Evolutionary conservation across 495 filamentous ascomycete genomes (phyloP).

Genomic region (Penicillium angulare): DNA sequence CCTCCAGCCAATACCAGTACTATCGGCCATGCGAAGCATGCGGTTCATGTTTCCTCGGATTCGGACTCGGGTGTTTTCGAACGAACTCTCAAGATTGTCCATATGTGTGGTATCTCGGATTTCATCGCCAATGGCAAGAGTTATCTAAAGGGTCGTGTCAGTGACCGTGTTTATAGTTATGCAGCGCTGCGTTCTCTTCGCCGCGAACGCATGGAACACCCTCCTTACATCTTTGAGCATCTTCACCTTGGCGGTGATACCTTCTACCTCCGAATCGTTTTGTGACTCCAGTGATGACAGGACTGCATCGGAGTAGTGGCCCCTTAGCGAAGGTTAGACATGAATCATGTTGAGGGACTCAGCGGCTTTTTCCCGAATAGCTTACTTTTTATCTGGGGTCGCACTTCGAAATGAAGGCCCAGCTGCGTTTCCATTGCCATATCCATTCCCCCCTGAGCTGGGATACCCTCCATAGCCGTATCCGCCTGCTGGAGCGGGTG

Average conservation of each 20-base stretch:
- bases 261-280: slow-evolving; percentile 88
- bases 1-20: slow-evolving; percentile 90
- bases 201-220: background rate
- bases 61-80: slow-evolving; percentile 77
- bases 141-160: slow-evolving; percentile 58
- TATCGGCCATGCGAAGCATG: slow-evolving; percentile 94
- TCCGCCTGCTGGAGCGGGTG: slow-evolving; percentile 49
- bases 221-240: slow-evolving; percentile 84
- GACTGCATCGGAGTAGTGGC: slow-evolving; percentile 91
- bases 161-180: background rate
- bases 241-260: slow-evolving; percentile 85
- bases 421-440: slow-evolving; percentile 30
- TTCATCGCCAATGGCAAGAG: slow-evolving; percentile 88
- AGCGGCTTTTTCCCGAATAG: too few relatives aligned
- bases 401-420: slow-evolving; percentile 56
- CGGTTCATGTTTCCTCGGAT: slow-evolving; percentile 91
- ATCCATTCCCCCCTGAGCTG: slow-evolving; percentile 42
- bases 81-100: slow-evolving; percentile 78
- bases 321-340: slow-evolving; percentile 47
- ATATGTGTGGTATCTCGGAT: slow-evolving; percentile 83
- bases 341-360: too few relatives aligned
- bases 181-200: background rate
- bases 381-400: slow-evolving; percentile 79
- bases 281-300: slow-evolving; percentile 92
- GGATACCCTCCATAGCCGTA: slow-evolving; percentile 61